phyloP scores from a whole-genome alignment of 176 grass and related monocot genomes.

The Thinopyrum elongatum region DNA sequence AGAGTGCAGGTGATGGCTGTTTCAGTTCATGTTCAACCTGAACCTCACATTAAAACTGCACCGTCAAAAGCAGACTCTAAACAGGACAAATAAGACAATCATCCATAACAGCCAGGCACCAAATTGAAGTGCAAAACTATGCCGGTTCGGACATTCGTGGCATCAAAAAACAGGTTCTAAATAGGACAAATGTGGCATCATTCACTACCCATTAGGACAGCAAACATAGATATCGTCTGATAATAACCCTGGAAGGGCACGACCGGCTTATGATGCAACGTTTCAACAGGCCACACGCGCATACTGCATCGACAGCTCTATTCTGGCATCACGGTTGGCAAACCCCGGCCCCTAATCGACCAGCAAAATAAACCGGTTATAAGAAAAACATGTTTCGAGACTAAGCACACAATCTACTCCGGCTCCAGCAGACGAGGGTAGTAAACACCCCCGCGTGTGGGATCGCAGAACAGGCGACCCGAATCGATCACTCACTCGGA shows the following conservation, averaged over 20 bases:
- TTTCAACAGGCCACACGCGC: no score
- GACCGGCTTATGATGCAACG: no score
- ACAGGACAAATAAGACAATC: background rate
- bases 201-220: background rate
- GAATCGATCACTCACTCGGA: background rate
- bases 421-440: background rate
- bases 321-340: background rate
- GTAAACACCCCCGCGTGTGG: background rate
- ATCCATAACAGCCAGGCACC: background rate
- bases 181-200: background rate
- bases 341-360: background rate
- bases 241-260: background rate
- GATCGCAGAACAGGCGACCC: background rate
- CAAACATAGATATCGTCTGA: background rate
- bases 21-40: background rate
- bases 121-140: no score
- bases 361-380: background rate
- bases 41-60: background rate
- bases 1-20: background rate
- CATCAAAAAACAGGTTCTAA: background rate
- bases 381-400: background rate
- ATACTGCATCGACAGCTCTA: no score
- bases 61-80: background rate
- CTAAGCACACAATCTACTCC: background rate
- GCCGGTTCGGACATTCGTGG: no score